Percentiles rank a stretch among this genome's conserved stretches.
These are phyloP conservation scores for Aspergillus biplanus DNA, from an alignment of 495 filamentous ascomycete genomes.

Conservation along the genomic window DNA sequence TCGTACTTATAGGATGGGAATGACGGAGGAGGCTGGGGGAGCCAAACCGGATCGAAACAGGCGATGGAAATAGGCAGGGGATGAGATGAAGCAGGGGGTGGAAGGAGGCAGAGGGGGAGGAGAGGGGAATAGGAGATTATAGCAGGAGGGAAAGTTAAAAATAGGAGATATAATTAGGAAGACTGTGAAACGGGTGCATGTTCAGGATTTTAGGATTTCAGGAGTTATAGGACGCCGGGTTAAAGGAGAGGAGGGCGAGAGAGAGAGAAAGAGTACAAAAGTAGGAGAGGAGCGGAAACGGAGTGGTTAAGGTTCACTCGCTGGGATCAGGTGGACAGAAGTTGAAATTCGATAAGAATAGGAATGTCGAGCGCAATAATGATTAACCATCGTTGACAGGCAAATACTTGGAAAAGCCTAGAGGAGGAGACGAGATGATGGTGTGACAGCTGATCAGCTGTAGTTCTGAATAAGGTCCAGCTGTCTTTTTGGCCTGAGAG, in stretches of 20 bases:
- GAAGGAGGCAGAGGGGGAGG: not conserved
- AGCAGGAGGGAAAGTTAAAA: too few species aligned
- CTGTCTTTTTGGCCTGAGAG: too few species aligned
- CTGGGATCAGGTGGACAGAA: slow-evolving; percentile 1
- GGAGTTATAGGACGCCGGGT: too few species aligned
- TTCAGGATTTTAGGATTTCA: too few species aligned
- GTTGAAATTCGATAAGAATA: not conserved
- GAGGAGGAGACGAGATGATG: not conserved
- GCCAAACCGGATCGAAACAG: not conserved
- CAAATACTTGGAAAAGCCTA: not conserved
- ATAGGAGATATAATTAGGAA: too few species aligned
- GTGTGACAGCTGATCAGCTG: slow-evolving; percentile 5
- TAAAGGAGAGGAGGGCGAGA: too few species aligned
- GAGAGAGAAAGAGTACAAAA: too few species aligned
- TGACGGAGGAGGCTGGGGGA: slow-evolving; percentile 1
- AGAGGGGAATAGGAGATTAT: slow-evolving; percentile 1
- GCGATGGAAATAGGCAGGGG: not conserved
- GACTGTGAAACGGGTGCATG: too few species aligned
- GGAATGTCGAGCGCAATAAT: not conserved
- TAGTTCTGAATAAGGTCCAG: not conserved
- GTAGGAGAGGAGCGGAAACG: not conserved
- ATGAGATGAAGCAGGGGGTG: not conserved
- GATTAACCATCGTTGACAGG: not conserved
- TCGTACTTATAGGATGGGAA: slow-evolving; percentile 1
- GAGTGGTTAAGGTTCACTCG: slow-evolving; percentile 3